These are phyloP conservation scores for Fermentozyma sake DNA, from an alignment of 1,139 yeast species.

Conservation along the genomic window DNA sequence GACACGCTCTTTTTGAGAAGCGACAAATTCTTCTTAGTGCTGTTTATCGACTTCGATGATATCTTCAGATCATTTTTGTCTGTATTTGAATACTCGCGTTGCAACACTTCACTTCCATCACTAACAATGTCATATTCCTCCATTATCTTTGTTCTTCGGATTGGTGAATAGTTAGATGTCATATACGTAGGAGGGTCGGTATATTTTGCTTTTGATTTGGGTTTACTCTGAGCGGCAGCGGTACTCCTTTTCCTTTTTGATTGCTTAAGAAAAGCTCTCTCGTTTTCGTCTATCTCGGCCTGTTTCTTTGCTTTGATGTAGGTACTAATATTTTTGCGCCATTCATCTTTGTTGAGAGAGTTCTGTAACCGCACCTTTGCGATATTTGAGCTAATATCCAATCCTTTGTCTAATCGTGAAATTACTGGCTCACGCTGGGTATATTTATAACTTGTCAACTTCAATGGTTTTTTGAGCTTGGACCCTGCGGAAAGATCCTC, in stretches of 20 bases:
- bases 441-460: constrained; percentile 13
- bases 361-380: constrained; percentile 28
- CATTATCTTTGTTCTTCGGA: no score
- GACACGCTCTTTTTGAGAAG: no score
- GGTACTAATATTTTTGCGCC: constrained; percentile 19
- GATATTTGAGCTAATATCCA: constrained; percentile 13
- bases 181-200: no score
- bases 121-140: constrained; percentile 19
- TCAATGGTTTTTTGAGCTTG: constrained; percentile 5
- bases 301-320: constrained; percentile 12
- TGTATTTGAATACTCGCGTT: no score
- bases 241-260: constrained; percentile 2
- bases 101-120: constrained; percentile 20
- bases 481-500: no score
- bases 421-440: constrained; percentile 21
- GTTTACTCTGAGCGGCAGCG: no score
- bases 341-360: constrained; percentile 20
- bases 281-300: constrained; percentile 4
- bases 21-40: no score
- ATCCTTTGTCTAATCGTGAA: constrained; percentile 18
- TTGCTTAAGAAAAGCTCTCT: constrained; percentile 3
- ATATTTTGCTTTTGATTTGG: not conserved
- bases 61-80: no score
- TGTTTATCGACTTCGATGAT: no score
- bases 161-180: no score